phyloP scores from a whole-genome alignment of 805 yeast species.

The Ogataea wickerhamii region DNA sequence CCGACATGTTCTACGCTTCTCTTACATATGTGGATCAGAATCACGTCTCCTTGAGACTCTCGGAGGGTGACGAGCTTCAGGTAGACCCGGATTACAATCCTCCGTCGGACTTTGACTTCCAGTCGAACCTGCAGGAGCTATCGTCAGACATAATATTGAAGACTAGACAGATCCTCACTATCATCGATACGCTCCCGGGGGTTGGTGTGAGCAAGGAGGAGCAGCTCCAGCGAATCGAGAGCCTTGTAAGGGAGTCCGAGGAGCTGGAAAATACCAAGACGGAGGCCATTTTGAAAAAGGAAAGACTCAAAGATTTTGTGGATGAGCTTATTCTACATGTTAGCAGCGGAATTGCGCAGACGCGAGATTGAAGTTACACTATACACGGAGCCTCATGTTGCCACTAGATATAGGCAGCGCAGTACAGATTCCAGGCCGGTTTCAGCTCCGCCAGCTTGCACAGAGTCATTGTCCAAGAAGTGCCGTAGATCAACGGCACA shows the following conservation, averaged over 20 bases:
- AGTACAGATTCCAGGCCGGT: neutral
- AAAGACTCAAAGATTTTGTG: slow-evolving; percentile 55
- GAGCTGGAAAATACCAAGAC: slow-evolving; percentile 57
- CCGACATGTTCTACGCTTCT: slow-evolving; percentile 78
- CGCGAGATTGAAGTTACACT: slow-evolving; percentile 27
- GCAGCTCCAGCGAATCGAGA: slow-evolving; percentile 63
- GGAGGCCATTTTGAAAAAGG: slow-evolving; percentile 59
- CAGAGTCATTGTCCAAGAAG: slow-evolving; percentile 38
- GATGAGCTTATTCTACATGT: slow-evolving; percentile 62
- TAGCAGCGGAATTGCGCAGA: slow-evolving; percentile 50
- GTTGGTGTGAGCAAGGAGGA: slow-evolving; percentile 77
- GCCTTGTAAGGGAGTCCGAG: slow-evolving; percentile 58
- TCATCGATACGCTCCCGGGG: slow-evolving; percentile 89
- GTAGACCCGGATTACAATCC: slow-evolving; percentile 58
- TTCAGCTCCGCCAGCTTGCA: slow-evolving; percentile 37
- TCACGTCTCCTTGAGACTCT: slow-evolving; percentile 54
- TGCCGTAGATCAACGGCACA: slow-evolving; percentile 10
- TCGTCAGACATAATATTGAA: slow-evolving; percentile 82
- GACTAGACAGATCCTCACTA: slow-evolving; percentile 78
- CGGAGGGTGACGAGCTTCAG: slow-evolving; percentile 51
- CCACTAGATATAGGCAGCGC: neutral
- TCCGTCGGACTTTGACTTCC: slow-evolving; percentile 32
- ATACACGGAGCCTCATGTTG: neutral
- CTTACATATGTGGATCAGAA: slow-evolving; percentile 75
- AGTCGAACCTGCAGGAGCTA: slow-evolving; percentile 63